Base-by-base conservation (phyloP, 345 rosid species). In the Litchi chinensis region DNA sequence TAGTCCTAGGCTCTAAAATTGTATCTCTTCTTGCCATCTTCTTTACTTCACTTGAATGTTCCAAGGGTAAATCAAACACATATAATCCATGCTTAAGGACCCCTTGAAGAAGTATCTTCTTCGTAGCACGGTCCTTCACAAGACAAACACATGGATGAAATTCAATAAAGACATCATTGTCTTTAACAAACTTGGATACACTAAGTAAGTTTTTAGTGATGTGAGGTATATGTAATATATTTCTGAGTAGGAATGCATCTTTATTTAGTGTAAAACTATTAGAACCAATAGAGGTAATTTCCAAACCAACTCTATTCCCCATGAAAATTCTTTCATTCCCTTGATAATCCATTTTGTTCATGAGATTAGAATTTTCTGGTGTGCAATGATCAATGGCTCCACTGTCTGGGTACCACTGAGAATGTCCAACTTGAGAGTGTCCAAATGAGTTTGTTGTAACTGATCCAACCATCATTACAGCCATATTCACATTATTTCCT, bases 191-290 rank as follows among this genome's bases (percentile, higher is more conserved):
- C 5, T 66, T 13, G 16, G 24, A 28, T 52, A 48, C 71, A 32
- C 57, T 37, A 3, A 65, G 3, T 1, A 67, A 46, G 66, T 67
- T 76, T 19, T 76, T 50, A 4, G 19, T 18, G 11, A 56, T 56
- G 0, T 52, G 16, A 8, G 79, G 79, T 52, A 76, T 50, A 52
- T 67, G 65, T 5, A 76, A 48, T 32, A 76, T 52, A 66, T 65
- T 26, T 6, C 19, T 28, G 0, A 24, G 22, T 3, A 26, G 8
- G 8, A 76, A 10, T 1, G 28, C 5, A 1, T 11, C 9, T 1
- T 11, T 3, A 39, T 7, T 12, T 13, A 18, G 16, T 6, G 13
- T 12, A 3, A 41, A 41, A 4, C 8, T 41, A 4, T 41, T 41
- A 41, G 7, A 5, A 5, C 44, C 44, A 5, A 41, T 41, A 6